Conservation (phyloP, 768 basidiomycete species). For the Phylloporus sp. region DNA sequence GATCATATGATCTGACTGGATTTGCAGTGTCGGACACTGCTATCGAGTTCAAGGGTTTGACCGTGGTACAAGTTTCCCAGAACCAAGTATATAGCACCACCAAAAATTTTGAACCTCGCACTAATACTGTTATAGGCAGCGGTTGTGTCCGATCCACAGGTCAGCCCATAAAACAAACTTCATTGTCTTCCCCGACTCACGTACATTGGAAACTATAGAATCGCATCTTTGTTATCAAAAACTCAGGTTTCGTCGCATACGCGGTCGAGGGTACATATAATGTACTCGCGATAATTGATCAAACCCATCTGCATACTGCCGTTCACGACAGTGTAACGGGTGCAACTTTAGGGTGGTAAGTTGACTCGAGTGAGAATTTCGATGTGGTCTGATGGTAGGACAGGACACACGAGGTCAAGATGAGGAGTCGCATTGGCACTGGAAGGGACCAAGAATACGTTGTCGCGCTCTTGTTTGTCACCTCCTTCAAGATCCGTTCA, state of each 20-base stretch:
- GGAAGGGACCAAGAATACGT: conserved; percentile 58
- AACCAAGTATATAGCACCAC: conserved; percentile 50
- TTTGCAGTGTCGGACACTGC: conserved; percentile 73
- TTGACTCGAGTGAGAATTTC: background rate
- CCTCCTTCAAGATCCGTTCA: background rate
- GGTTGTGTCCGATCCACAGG: conserved; percentile 70
- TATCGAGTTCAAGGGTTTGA: conserved; percentile 75
- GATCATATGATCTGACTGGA: background rate
- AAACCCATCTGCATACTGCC: conserved; percentile 64
- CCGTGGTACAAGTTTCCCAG: conserved; percentile 84
- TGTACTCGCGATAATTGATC: conserved; percentile 79
- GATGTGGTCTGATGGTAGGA: background rate
- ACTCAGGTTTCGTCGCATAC: conserved; percentile 74
- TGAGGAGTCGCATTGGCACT: conserved; percentile 54
- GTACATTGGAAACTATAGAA: conserved; percentile 36
- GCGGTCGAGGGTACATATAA: conserved; percentile 73
- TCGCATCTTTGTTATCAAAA: conserved; percentile 76
- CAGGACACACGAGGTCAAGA: conserved; percentile 72
- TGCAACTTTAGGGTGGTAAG: conserved; percentile 55
- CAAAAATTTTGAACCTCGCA: background rate
- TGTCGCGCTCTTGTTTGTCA: conserved; percentile 68
- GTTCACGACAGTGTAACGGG: conserved; percentile 63
- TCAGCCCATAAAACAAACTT: conserved; percentile 9
- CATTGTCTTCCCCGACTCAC: background rate
- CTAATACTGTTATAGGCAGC: conserved; percentile 40